Evolutionary conservation across 73 alveolate species (phyloP), one percentile per base, ranked within the genome.

Genomic region (Paraurostyla sp.): DNA sequence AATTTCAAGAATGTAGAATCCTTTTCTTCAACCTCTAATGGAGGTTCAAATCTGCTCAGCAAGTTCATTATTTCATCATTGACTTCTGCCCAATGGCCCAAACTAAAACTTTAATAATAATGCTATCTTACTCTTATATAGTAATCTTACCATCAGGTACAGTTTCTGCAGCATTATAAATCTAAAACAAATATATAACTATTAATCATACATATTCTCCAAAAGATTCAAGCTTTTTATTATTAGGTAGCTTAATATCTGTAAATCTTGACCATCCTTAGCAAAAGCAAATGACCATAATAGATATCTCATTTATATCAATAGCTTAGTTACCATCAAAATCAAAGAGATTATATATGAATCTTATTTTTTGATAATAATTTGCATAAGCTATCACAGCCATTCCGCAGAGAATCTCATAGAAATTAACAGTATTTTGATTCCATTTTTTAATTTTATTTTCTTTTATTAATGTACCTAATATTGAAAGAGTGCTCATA

Each of bases 1-100:
- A 81, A 25, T 29, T 57, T 46, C 3, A 81, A 35, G 51, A 81
- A 81, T 18, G 65, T 58, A 15, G 38, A 41, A 57, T 81, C 78
- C 36, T 45, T 69, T 35, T 85, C 93, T 7, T 65, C 87, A n/a
- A 85, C 83, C 35, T 65, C 87, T 15, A 50, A 27, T 0, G 71
- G 87, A 9, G 93, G 88, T 33, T 85, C 93, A 71, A 29, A 85
- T 27, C 56, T 43, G 22, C 83, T 85, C 20, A 85, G 51, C 59
- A 85, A 27, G 25, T 43, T 56, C 82, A 85, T 38, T n/a, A 85
- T 25, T 36, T 85, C 93, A 35, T 85, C 87, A 58, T 85, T 85
- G 9, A 85, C 83, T n/a, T 85, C 93, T n/a, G 49, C 48, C 93
- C 93, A 85, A 42, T 71, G 58, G 29, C 93, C 93, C 9, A 85